Evolutionary conservation across 495 filamentous ascomycete species (phyloP).

Genomic region (Corynascus novoguineensis): DNA sequence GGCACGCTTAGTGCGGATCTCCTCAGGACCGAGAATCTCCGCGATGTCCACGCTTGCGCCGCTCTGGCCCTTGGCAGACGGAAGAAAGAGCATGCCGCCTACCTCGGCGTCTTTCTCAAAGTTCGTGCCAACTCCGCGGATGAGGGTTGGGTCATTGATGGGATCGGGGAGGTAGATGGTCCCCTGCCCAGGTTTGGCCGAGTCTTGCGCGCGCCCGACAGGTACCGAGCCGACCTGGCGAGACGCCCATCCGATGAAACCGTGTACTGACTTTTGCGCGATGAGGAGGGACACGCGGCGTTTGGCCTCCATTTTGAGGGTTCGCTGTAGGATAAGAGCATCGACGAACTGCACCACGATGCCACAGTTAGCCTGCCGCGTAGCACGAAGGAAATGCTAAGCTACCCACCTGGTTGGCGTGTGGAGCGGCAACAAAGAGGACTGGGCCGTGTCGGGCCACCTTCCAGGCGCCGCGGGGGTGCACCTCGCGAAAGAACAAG

Average conservation of each 20-base stretch:
- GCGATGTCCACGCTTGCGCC: constrained; percentile 71
- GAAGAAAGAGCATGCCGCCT: constrained; percentile 81
- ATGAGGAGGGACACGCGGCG: constrained; percentile 88
- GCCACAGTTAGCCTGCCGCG: constrained; percentile 9
- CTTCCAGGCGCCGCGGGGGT: constrained; percentile 89
- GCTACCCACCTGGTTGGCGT: constrained; percentile 80
- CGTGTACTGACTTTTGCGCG: constrained; percentile 87
- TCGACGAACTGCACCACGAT: constrained; percentile 70
- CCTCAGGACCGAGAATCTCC: constrained; percentile 72
- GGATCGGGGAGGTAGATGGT: constrained; percentile 90
- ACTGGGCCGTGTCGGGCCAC: constrained; percentile 81
- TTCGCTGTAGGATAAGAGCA: constrained; percentile 86
- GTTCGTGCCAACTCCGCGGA: constrained; percentile 80
- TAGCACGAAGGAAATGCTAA: not conserved
- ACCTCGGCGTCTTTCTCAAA: constrained; percentile 69
- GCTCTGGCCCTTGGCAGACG: constrained; percentile 69
- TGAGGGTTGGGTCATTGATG: constrained; percentile 71
- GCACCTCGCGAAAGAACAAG: constrained; percentile 96
- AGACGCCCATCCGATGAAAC: constrained; percentile 79
- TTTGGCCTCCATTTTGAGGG: constrained; percentile 74
- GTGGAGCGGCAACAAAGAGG: constrained; percentile 95
- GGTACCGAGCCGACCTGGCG: constrained; percentile 77
- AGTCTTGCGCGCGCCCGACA: constrained; percentile 84
- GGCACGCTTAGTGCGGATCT: constrained; percentile 78
- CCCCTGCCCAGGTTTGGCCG: constrained; percentile 70